Percentiles rank a stretch among this genome's conserved stretches.
Evolutionary conservation across 2,329 filamentous ascomycete genomes (phyloP).

Genomic region (Ascosphaera apis): DNA sequence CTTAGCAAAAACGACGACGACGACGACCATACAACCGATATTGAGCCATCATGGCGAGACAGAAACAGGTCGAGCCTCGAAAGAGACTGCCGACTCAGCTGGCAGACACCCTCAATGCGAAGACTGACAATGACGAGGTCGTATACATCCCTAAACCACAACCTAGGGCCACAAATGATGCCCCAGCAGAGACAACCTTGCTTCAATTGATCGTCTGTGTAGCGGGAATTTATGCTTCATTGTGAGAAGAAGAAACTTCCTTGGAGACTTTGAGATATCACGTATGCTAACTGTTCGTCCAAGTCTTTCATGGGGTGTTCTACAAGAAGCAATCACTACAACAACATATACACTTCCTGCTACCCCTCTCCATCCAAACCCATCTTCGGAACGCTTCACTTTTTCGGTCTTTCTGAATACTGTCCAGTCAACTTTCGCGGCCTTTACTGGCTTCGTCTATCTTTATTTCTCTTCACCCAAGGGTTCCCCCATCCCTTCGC

Average conservation of each 20-base stretch:
- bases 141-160: too few species aligned
- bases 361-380: slow-evolving; percentile 19
- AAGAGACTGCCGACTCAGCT: too few species aligned
- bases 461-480: slow-evolving; percentile 39
- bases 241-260: slow-evolving; percentile 34
- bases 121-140: too few species aligned
- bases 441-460: slow-evolving; percentile 60
- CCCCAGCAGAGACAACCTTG: slow-evolving; percentile 38
- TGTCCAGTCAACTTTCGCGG: slow-evolving; percentile 76
- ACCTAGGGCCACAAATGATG: too few species aligned
- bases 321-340: slow-evolving; percentile 94
- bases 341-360: slow-evolving; percentile 45
- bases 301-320: slow-evolving; percentile 81
- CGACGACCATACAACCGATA: too few species aligned
- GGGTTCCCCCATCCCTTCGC: slow-evolving; percentile 21
- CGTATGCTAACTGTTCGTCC: not conserved
- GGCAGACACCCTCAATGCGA: too few species aligned
- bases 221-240: slow-evolving; percentile 88
- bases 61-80: too few species aligned
- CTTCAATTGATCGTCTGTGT: slow-evolving; percentile 66
- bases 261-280: not conserved
- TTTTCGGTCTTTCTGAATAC: slow-evolving; percentile 94
- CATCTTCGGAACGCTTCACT: slow-evolving; percentile 49
- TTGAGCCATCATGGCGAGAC: too few species aligned
- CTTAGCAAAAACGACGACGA: too few species aligned